These are phyloP conservation scores for Cladosporium sp. DNA, from an alignment of 2,329 filamentous ascomycete species.

Conservation along the genomic window DNA sequence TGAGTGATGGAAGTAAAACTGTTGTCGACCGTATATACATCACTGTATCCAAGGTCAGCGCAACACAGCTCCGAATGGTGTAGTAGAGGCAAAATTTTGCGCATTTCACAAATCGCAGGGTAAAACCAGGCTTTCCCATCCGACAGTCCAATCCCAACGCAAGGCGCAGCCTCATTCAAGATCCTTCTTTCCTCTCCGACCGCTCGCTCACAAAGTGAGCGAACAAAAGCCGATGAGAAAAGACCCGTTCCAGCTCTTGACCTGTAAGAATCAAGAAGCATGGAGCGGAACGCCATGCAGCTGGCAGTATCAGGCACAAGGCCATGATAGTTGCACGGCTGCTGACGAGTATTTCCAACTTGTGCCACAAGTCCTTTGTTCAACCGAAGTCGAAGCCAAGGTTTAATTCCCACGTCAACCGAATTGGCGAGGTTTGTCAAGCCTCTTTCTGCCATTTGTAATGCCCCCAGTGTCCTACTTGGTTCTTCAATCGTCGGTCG, in stretches of 20 bases:
- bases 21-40: background rate
- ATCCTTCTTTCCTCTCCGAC: background rate
- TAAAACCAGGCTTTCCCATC: too few species aligned
- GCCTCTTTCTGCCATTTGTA: background rate
- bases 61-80: background rate
- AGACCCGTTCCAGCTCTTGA: background rate
- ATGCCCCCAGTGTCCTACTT: background rate
- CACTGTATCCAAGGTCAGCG: background rate
- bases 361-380: background rate
- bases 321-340: background rate
- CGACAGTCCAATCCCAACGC: background rate
- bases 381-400: background rate
- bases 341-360: background rate
- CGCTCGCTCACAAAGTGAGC: constrained; percentile 5
- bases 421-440: background rate
- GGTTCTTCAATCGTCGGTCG: background rate
- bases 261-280: background rate
- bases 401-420: background rate
- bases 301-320: background rate
- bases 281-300: background rate
- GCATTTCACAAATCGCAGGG: background rate
- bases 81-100: background rate
- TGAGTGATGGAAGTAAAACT: background rate
- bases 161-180: background rate
- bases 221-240: constrained; percentile 12